phyloP scores from a whole-genome alignment of 805 yeast species.

The Metschnikowia amazonensis region DNA sequence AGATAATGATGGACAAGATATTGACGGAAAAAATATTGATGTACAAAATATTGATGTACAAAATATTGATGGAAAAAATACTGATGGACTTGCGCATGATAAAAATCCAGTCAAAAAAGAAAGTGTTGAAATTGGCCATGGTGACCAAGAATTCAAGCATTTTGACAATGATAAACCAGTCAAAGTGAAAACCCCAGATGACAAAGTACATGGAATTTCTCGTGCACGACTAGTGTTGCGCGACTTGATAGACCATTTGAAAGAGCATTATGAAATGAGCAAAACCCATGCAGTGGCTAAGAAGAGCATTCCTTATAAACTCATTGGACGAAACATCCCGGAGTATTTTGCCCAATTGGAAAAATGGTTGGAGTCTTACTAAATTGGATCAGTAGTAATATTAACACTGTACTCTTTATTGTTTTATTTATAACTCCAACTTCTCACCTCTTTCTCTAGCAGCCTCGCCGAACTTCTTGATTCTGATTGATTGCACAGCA shows the following conservation, averaged over 20 bases:
- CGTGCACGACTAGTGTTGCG: constrained; percentile 7
- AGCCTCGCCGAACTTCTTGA: constrained; percentile 95
- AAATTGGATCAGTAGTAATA: not conserved
- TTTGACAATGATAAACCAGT: too few species aligned
- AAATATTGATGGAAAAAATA: too few species aligned
- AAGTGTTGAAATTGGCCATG: not conserved
- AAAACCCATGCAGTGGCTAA: constrained; percentile 31
- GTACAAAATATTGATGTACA: too few species aligned
- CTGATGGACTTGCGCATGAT: too few species aligned
- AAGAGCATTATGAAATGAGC: constrained; percentile 30
- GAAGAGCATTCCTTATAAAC: constrained; percentile 29
- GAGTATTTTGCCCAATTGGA: constrained; percentile 17
- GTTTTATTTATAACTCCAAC: constrained; percentile 38
- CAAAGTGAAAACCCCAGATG: not conserved
- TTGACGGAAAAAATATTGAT: too few species aligned
- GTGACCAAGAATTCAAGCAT: too few species aligned
- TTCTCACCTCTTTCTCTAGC: constrained; percentile 74
- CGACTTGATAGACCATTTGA: constrained; percentile 25
- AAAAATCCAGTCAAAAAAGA: not conserved
- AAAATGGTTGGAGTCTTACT: constrained; percentile 5
- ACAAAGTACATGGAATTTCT: not conserved
- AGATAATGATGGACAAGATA: too few species aligned
- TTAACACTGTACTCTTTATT: not conserved
- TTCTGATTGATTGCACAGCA: constrained; percentile 96
- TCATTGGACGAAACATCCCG: constrained; percentile 29